These are phyloP conservation scores for Gilbertella persicaria DNA, from an alignment of 371 early-diverging fungal genomes.

Conservation along the genomic window DNA sequence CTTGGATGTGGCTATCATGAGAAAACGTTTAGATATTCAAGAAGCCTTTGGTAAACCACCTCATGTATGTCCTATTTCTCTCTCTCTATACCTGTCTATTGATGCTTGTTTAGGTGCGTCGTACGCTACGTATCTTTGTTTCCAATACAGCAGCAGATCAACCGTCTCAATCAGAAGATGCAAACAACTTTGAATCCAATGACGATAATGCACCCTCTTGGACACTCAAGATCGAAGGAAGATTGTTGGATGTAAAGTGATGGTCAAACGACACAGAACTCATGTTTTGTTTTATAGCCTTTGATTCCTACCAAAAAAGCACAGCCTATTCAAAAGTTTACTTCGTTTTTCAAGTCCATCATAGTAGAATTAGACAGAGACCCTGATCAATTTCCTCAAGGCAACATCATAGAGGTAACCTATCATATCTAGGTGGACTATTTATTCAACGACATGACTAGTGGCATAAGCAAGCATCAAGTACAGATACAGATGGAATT, in stretches of 20 bases:
- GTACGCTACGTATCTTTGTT: slow-evolving; percentile 86
- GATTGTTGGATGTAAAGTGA: slow-evolving; percentile 71
- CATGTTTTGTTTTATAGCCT: slow-evolving; percentile 28
- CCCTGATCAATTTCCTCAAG: slow-evolving; percentile 67
- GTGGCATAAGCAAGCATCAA: slow-evolving; percentile 67
- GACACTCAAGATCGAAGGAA: slow-evolving; percentile 92
- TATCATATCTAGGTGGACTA: neutral
- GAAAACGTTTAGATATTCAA: slow-evolving; percentile 87
- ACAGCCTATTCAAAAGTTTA: slow-evolving; percentile 78
- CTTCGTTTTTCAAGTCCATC: slow-evolving; percentile 80
- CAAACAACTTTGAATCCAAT: slow-evolving; percentile 48
- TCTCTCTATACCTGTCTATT: neutral
- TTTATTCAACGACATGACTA: slow-evolving; percentile 20
- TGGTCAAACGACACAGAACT: neutral
- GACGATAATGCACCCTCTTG: slow-evolving; percentile 77
- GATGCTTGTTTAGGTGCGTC: slow-evolving; percentile 61
- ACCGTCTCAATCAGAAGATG: slow-evolving; percentile 40
- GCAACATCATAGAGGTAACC: slow-evolving; percentile 76
- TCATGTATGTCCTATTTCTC: slow-evolving; percentile 48
- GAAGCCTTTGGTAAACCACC: slow-evolving; percentile 77
- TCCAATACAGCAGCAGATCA: slow-evolving; percentile 89
- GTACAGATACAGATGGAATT: slow-evolving; percentile 83
- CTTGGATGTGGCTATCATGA: slow-evolving; percentile 84
- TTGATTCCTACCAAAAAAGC: slow-evolving; percentile 64
- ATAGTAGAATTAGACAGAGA: slow-evolving; percentile 86